A percentile compares a stretch with the other conserved stretches of the same genome.
phyloP scores from a whole-genome alignment of 2,329 filamentous ascomycete genomes.

The Hortaea sp. region DNA sequence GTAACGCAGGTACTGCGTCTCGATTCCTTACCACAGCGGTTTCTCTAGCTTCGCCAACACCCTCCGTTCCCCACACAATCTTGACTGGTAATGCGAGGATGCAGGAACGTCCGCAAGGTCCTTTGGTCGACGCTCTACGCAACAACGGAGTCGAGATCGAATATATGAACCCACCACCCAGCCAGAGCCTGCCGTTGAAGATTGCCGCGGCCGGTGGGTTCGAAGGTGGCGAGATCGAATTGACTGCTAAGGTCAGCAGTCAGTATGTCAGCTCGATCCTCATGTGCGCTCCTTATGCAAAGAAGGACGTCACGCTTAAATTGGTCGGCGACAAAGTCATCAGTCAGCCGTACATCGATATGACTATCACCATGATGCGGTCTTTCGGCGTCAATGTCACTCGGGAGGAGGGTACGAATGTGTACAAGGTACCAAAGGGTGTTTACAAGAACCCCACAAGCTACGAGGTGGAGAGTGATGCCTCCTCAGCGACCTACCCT shows the following conservation, averaged over 20 bases:
- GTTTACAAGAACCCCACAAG: conserved; percentile 72
- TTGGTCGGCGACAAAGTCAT: conserved; percentile 96
- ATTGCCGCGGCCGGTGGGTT: conserved; percentile 77
- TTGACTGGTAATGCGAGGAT: conserved; percentile 92
- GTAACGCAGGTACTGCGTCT: conserved; percentile 92
- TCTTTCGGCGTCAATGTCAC: conserved; percentile 77
- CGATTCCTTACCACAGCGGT: conserved; percentile 89
- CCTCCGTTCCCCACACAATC: conserved; percentile 56
- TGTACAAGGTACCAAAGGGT: conserved; percentile 85
- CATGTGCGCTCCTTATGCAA: conserved; percentile 95
- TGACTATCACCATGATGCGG: conserved; percentile 97
- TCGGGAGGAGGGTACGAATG: conserved; percentile 66
- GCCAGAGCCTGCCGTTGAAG: conserved; percentile 72
- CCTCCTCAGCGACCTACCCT: conserved; percentile 94
- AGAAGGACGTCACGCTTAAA: conserved; percentile 79
- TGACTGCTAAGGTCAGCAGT: conserved; percentile 94
- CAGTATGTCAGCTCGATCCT: conserved; percentile 96
- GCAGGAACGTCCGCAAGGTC: conserved; percentile 89
- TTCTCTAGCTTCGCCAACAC: conserved; percentile 62
- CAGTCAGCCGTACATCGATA: conserved; percentile 94
- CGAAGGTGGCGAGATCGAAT: conserved; percentile 75
- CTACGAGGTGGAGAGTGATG: conserved; percentile 92
- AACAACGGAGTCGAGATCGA: conserved; percentile 79
- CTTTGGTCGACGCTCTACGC: conserved; percentile 80
- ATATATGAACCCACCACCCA: conserved; percentile 74